Percentiles rank a stretch among this genome's conserved stretches.
Conservation (phyloP, 345 rosid species). For the Arabidopsis suecica region DNA sequence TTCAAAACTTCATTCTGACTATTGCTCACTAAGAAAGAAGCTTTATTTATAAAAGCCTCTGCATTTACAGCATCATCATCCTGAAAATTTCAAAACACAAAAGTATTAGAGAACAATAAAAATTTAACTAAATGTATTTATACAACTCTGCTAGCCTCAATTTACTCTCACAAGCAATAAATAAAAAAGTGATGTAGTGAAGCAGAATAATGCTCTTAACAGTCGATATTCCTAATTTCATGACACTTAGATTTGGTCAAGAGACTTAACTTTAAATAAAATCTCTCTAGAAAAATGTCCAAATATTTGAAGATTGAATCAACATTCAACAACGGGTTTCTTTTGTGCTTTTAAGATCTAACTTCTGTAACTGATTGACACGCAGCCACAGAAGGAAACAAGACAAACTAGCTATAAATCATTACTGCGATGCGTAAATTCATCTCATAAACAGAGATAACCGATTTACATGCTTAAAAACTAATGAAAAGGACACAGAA, state of each 20-base stretch:
- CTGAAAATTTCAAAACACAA: slow-evolving; percentile 52
- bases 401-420: background rate
- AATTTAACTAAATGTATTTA: background rate
- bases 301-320: background rate
- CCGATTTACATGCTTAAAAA: slow-evolving; percentile 5
- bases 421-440: background rate
- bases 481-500: slow-evolving; percentile 13
- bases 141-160: slow-evolving; percentile 14
- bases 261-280: background rate
- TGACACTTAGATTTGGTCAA: slow-evolving; percentile 20
- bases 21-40: slow-evolving; percentile 95
- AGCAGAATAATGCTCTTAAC: background rate
- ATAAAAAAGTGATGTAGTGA: background rate
- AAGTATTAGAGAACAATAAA: background rate
- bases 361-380: slow-evolving; percentile 10
- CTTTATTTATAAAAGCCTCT: slow-evolving; percentile 93
- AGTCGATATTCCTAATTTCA: background rate
- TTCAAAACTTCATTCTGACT: slow-evolving; percentile 92
- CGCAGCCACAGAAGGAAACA: background rate
- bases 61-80: slow-evolving; percentile 99
- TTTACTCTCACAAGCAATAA: background rate
- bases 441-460: slow-evolving; percentile 3
- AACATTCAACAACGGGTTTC: background rate
- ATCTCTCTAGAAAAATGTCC: background rate
- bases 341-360: background rate